Percentiles rank a stretch among this genome's conserved stretches.
phyloP scores from a whole-genome alignment of 148 eudicot genomes.

The Nepenthes gracilis region DNA sequence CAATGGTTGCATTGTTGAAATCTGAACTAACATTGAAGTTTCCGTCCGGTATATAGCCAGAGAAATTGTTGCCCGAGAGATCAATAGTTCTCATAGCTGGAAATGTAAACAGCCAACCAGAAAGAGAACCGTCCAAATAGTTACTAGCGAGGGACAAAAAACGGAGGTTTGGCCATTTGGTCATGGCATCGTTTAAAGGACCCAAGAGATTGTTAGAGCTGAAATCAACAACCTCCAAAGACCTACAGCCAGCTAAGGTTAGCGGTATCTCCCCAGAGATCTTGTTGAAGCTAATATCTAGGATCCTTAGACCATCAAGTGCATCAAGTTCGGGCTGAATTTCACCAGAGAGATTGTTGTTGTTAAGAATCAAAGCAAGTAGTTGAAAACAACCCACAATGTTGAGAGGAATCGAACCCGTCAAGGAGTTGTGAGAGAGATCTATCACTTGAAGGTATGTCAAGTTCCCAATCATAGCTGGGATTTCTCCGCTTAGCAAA shows the following conservation, averaged over 20 bases:
- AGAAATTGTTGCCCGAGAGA: slow-evolving; percentile 63
- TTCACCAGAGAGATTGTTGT: slow-evolving; percentile 83
- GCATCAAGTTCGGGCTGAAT: slow-evolving; percentile 93
- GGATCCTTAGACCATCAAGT: slow-evolving; percentile 70
- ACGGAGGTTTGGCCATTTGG: slow-evolving; percentile 80
- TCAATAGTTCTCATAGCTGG: slow-evolving; percentile 54
- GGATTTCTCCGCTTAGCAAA: slow-evolving; percentile 61
- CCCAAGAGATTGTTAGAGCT: slow-evolving; percentile 87
- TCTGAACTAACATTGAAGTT: slow-evolving; percentile 16
- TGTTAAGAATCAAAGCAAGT: slow-evolving; percentile 60
- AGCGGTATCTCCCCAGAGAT: slow-evolving; percentile 88
- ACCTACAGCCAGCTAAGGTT: slow-evolving; percentile 93
- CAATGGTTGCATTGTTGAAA: slow-evolving; percentile 6
- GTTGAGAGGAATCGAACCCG: slow-evolving; percentile 81
- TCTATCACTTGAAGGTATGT: slow-evolving; percentile 95
- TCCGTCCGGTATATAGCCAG: slow-evolving; percentile 68
- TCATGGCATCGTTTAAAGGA: slow-evolving; percentile 60
- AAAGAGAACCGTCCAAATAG: slow-evolving; percentile 58
- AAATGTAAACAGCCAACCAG: slow-evolving; percentile 75
- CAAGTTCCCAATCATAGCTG: slow-evolving; percentile 74
- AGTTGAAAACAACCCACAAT: slow-evolving; percentile 94
- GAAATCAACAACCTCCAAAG: slow-evolving; percentile 83
- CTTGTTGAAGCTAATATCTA: slow-evolving; percentile 67
- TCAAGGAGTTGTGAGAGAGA: slow-evolving; percentile 62
- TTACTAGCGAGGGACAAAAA: slow-evolving; percentile 72